Base-by-base conservation (phyloP, 257 asterid genomes). In the Scutellaria baicalensis region DNA sequence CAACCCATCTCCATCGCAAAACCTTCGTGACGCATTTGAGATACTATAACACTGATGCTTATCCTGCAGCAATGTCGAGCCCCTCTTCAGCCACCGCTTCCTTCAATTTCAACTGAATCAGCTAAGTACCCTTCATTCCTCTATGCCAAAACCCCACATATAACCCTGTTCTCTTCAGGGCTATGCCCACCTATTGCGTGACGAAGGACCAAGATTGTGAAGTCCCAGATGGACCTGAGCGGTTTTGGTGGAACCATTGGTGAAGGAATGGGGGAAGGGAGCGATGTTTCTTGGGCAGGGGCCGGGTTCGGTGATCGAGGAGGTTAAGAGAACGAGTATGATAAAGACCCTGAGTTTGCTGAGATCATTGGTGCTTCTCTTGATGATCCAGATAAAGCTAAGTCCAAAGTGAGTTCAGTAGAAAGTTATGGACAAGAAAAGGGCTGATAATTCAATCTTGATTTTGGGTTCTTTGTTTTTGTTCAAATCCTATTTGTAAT, bases 331-430 rank as follows among this genome's bases (percentile, higher is more conserved):
- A 84, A 84, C 69, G 96, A 88, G 82, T 91, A 77, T 68, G 99
- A 93, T 51, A 89, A 60, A 77, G 95, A 93, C 75, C 99, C 96
- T 14, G 99, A 93, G 74, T 86, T 93, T 67, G 96, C 89, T 47
- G 97, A 93, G 70, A 89, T 93, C 84, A 78, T 93, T 42, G 97
- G 96, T 27, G 73, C 77, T 70, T 85, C 81, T 71, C 78, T 91
- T 14, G 96, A 87, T 84, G 84, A 93, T 67, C 99, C 97, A 3
- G 85, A 72, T 23, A 93, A 83, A 84, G 99, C 99, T 67, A 83
- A 71, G 85, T 80, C 96, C 63, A 89, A 83, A 78, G 96, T 91
- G 72, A 78, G 90, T 75, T 31, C 59, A 54, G 44, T 42, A 16
- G 14, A 33, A 50, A 59, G 31, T n/a, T 11, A 17, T 6, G 5